Percentiles rank a stretch among this genome's conserved stretches.
Conservation (phyloP, 2,329 filamentous ascomycete genomes). For the Pyricularia pennisetigena region DNA sequence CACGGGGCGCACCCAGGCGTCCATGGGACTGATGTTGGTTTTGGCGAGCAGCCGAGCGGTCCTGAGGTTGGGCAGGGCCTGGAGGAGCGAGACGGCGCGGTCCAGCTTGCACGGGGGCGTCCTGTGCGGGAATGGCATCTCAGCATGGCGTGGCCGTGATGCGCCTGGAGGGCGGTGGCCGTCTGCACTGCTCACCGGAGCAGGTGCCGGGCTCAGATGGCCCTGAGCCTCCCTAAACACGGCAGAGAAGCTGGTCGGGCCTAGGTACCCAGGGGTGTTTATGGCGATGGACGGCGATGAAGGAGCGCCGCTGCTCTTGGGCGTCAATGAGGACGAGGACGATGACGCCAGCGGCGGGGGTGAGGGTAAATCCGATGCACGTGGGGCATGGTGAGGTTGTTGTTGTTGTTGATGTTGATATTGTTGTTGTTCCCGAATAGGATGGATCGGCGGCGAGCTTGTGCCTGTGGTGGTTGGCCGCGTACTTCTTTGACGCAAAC, state of each 20-base stretch:
- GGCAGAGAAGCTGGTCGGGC: conserved; percentile 6
- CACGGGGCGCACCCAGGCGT: conserved; percentile 1
- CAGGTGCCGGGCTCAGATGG: neutral
- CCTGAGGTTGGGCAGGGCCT: neutral
- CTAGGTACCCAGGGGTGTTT: conserved; percentile 4
- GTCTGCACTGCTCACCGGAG: neutral
- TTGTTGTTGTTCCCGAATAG: neutral
- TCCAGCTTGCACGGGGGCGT: neutral
- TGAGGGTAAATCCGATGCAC: neutral
- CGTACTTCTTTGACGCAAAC: neutral
- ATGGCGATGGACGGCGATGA: neutral
- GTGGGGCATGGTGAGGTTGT: neutral
- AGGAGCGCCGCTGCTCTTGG: neutral
- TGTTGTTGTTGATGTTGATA: neutral
- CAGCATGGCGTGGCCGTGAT: neutral
- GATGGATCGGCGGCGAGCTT: neutral
- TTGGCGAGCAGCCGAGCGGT: neutral
- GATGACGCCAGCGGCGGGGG: neutral
- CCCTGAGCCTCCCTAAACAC: conserved; percentile 3
- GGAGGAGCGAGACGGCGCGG: neutral
- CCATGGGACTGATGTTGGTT: conserved; percentile 1
- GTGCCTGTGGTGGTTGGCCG: neutral
- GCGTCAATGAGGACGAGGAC: neutral
- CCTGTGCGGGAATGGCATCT: neutral
- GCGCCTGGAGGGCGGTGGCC: neutral